Conservation (phyloP, 2,329 filamentous ascomycete genomes). For the Aspergillus japonicus region DNA sequence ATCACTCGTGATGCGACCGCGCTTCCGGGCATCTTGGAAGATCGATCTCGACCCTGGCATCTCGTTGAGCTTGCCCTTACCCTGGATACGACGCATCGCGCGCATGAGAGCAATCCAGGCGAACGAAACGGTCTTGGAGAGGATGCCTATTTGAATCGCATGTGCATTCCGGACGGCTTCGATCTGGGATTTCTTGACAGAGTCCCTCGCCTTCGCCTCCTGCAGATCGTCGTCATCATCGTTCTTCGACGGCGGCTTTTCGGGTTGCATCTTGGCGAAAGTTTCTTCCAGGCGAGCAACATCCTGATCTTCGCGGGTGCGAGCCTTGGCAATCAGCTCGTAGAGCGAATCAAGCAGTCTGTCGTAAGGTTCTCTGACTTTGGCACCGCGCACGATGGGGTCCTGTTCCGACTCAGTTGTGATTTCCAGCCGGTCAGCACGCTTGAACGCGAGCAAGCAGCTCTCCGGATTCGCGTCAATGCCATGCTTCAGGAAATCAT, state of each 20-base stretch:
- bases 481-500: conserved; percentile 77
- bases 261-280: conserved; percentile 46
- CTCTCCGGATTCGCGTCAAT: conserved; percentile 91
- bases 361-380: conserved; percentile 80
- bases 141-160: conserved; percentile 67
- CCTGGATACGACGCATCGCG: conserved; percentile 90
- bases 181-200: conserved; percentile 55
- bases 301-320: conserved; percentile 63
- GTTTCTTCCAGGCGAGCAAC: conserved; percentile 56
- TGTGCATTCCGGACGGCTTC: conserved; percentile 64
- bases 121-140: conserved; percentile 84
- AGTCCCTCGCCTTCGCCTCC: conserved; percentile 51
- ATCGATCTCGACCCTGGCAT: conserved; percentile 75
- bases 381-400: conserved; percentile 61
- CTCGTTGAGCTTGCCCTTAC: conserved; percentile 70
- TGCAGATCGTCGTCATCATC: conserved; percentile 58
- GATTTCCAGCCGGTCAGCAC: conserved; percentile 81
- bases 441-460: conserved; percentile 82
- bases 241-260: conserved; percentile 39
- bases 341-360: conserved; percentile 85
- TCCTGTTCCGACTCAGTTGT: conserved; percentile 75
- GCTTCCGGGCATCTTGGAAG: conserved; percentile 83
- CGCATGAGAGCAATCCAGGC: conserved; percentile 94
- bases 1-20: conserved; percentile 86
- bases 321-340: conserved; percentile 70